Evolutionary conservation across 1,284 basidiomycete genomes (phyloP).

Genomic region (Ustilago crameri): DNA sequence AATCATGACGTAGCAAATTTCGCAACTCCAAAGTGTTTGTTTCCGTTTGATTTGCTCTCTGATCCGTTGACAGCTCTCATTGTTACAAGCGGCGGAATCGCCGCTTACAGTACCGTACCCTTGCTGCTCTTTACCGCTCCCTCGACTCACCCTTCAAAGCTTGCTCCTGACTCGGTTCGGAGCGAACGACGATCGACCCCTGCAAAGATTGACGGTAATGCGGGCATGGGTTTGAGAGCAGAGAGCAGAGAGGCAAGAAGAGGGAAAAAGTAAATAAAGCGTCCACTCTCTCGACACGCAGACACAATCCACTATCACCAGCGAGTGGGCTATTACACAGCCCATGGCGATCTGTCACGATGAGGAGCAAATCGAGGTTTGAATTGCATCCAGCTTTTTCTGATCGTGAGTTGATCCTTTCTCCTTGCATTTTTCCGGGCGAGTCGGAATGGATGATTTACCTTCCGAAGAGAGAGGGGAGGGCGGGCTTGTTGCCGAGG

Average conservation of each 20-base stretch:
- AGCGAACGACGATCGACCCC: conserved; percentile 25
- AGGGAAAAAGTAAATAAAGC: not conserved
- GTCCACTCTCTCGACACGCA: not conserved
- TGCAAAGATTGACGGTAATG: no score
- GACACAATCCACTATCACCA: not conserved
- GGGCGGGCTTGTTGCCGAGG: conserved; percentile 55
- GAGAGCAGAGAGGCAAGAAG: not conserved
- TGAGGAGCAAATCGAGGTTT: not conserved
- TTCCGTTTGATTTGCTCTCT: no score
- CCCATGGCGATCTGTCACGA: not conserved
- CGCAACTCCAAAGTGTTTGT: no score
- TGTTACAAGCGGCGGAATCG: no score
- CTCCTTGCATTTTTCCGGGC: not conserved
- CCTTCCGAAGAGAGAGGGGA: conserved; percentile 50
- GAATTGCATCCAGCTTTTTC: no score
- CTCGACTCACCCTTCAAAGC: conserved; percentile 5
- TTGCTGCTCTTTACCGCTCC: no score
- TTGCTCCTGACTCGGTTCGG: conserved; percentile 32
- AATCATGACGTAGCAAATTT: no score
- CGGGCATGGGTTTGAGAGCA: not conserved
- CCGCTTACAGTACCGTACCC: no score
- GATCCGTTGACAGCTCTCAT: no score
- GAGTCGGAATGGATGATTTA: conserved; percentile 24
- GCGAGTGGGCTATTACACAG: no score
- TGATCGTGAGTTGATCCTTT: no score